Percentiles rank a stretch among this genome's conserved stretches.
Evolutionary conservation across 1,284 basidiomycete species (phyloP).

Genomic region (Heterobasidion occidentale): DNA sequence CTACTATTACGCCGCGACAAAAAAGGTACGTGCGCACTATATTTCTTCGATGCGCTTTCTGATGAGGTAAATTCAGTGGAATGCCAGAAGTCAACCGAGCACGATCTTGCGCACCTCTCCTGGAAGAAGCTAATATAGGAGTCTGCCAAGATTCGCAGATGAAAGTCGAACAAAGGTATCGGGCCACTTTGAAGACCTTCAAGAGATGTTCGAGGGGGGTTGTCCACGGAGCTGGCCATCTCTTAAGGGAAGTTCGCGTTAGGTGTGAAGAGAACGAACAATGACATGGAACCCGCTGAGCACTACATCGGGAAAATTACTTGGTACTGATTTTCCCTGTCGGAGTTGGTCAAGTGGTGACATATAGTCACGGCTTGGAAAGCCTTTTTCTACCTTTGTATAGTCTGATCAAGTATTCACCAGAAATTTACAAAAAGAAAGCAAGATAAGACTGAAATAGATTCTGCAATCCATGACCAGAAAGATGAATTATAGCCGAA

Average conservation of each 20-base stretch:
- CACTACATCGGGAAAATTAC: too few species aligned
- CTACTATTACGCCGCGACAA: not conserved
- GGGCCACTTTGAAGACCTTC: constrained; percentile 35
- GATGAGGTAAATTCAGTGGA: constrained; percentile 10
- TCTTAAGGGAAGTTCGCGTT: not conserved
- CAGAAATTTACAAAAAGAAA: too few species aligned
- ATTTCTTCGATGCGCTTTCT: constrained; percentile 78
- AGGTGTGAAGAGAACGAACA: not conserved
- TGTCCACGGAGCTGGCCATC: not conserved
- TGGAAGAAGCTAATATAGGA: constrained; percentile 79
- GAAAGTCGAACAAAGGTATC: constrained; percentile 60
- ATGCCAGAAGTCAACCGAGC: constrained; percentile 5
- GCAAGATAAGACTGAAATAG: too few species aligned
- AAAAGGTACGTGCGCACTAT: constrained; percentile 46
- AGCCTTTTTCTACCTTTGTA: too few species aligned
- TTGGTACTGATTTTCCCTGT: too few species aligned
- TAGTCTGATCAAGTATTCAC: too few species aligned
- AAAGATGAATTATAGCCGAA: too few species aligned
- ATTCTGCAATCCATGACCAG: too few species aligned
- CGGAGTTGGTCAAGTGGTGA: too few species aligned
- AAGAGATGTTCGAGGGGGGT: constrained; percentile 5
- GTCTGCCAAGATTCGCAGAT: constrained; percentile 62
- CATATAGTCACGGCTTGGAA: too few species aligned
- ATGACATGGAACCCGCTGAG: too few species aligned
- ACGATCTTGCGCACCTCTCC: constrained; percentile 55